A percentile compares a stretch with the other conserved stretches of the same genome.
Conservation (phyloP, 768 basidiomycete species). For the Mycena capillaripes region DNA sequence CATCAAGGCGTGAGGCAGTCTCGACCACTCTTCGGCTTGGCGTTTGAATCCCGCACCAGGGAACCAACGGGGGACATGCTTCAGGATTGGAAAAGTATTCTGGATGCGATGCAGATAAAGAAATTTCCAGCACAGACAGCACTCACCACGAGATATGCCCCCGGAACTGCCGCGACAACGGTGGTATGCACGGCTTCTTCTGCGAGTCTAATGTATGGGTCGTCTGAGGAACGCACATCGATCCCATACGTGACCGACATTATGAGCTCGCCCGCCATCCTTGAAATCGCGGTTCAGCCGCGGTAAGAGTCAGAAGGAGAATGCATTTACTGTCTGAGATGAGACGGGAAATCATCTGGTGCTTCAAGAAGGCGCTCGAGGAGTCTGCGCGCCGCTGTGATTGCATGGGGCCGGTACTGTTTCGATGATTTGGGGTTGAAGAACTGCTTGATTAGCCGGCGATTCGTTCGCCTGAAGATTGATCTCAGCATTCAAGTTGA, state of each 20-base stretch:
- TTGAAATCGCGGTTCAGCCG: too few relatives aligned
- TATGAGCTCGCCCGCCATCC: not conserved
- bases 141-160: too few relatives aligned
- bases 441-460: not conserved
- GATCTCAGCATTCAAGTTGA: too few relatives aligned
- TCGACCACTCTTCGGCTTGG: slow-evolving; percentile 49
- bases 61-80: slow-evolving; percentile 52
- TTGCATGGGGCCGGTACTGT: too few relatives aligned
- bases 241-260: not conserved
- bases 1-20: slow-evolving; percentile 50
- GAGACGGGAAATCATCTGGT: too few relatives aligned
- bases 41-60: slow-evolving; percentile 62
- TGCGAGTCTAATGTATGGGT: not conserved
- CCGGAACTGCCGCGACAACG: too few relatives aligned
- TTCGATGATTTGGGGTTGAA: too few relatives aligned
- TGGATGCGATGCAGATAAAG: not conserved
- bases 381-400: too few relatives aligned
- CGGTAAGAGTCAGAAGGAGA: too few relatives aligned
- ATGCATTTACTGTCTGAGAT: too few relatives aligned
- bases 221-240: not conserved
- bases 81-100: slow-evolving; percentile 33
- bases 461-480: not conserved
- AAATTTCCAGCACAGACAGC: too few relatives aligned
- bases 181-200: not conserved
- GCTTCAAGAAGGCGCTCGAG: too few relatives aligned